Conservation (phyloP, 225 moss, liverwort and hornwort species). For the Neckera pumila region DNA sequence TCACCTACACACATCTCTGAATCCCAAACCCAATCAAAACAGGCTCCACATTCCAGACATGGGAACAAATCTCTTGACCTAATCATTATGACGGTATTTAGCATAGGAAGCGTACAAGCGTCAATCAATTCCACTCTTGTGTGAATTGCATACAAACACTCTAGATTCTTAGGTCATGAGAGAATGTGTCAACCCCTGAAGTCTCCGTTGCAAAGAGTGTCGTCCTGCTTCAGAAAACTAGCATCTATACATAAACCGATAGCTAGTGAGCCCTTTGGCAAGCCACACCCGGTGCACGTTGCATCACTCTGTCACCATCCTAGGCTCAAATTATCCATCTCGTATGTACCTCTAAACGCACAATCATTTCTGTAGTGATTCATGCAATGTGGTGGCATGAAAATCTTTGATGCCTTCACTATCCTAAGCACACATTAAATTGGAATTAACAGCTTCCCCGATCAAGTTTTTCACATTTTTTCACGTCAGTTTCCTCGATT, state of each 20-base stretch:
- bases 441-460: too few relatives aligned
- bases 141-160: not conserved
- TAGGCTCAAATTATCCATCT: not conserved
- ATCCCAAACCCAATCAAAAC: not conserved
- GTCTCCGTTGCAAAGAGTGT: not conserved
- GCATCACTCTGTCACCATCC: not conserved
- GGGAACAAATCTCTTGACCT: not conserved
- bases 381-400: not conserved
- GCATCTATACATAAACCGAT: not conserved
- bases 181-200: not conserved
- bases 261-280: not conserved
- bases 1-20: not conserved
- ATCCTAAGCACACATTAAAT: not conserved
- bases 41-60: not conserved
- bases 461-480: too few relatives aligned
- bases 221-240: not conserved
- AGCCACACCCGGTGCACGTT: not conserved
- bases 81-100: not conserved
- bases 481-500: too few relatives aligned
- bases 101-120: not conserved
- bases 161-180: not conserved
- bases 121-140: not conserved
- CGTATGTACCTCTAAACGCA: not conserved
- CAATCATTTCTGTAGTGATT: not conserved
- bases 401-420: not conserved